Evolutionary conservation across 2,329 filamentous ascomycete genomes (phyloP).

Genomic region (Hansfordia pulvinata): DNA sequence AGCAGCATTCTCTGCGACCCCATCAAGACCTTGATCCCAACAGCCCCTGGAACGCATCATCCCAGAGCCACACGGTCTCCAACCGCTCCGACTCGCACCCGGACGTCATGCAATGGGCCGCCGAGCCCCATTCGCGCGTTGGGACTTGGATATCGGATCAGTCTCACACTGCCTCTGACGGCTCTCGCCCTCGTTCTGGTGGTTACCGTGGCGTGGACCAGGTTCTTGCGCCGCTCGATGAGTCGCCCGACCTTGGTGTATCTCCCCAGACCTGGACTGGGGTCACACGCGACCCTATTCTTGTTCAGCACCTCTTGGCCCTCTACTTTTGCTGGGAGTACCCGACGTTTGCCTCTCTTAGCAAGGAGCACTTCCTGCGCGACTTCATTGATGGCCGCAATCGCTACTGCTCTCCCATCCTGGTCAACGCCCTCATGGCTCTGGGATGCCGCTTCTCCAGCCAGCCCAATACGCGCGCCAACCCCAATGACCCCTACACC

Average conservation of each 20-base stretch:
- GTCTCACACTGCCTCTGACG: slow-evolving; percentile 18
- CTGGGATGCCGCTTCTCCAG: slow-evolving; percentile 57
- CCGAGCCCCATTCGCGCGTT: slow-evolving; percentile 31
- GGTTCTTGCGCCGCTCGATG: slow-evolving; percentile 30
- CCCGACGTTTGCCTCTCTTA: slow-evolving; percentile 60
- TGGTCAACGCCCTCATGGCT: slow-evolving; percentile 53
- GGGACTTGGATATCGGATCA: slow-evolving; percentile 39
- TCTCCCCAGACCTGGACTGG: slow-evolving; percentile 41
- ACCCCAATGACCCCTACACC: slow-evolving; percentile 46
- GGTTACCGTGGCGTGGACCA: slow-evolving; percentile 31
- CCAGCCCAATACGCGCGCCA: slow-evolving; percentile 47
- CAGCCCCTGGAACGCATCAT: slow-evolving; percentile 35
- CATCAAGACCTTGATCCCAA: slow-evolving; percentile 26
- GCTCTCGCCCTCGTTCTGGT: too few relatives aligned
- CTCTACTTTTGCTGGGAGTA: slow-evolving; percentile 69
- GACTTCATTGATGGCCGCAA: slow-evolving; percentile 48
- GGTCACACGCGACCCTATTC: slow-evolving; percentile 39
- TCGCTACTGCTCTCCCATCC: slow-evolving; percentile 53
- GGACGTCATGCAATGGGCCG: slow-evolving; percentile 30
- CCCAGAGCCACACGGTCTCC: slow-evolving; percentile 29
- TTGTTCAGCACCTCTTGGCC: slow-evolving; percentile 50
- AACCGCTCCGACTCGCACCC: slow-evolving; percentile 31
- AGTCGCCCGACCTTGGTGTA: slow-evolving; percentile 27
- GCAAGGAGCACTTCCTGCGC: slow-evolving; percentile 55
- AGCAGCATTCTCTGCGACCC: slow-evolving; percentile 10